phyloP scores from a whole-genome alignment of 2,329 filamentous ascomycete species.

The Fusarium begoniae region DNA sequence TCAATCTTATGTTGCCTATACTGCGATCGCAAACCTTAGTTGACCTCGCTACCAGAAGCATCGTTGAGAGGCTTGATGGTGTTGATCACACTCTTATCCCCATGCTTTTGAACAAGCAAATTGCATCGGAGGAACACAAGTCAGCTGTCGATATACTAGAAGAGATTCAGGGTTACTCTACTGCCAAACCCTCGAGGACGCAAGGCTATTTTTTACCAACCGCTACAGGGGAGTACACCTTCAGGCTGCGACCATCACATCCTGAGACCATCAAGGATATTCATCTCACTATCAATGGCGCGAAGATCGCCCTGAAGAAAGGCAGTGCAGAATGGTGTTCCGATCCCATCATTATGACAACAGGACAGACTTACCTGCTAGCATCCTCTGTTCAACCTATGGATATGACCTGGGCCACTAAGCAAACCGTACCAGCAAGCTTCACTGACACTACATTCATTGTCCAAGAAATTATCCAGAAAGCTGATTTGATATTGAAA shows the following conservation, averaged over 20 bases:
- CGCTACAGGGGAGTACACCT: background rate
- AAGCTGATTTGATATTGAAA: background rate
- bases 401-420: background rate
- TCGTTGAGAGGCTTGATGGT: background rate
- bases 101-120: background rate
- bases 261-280: no score
- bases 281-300: background rate
- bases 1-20: background rate
- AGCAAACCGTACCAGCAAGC: background rate
- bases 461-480: background rate
- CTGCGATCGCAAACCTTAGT: background rate
- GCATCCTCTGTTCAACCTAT: background rate
- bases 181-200: background rate
- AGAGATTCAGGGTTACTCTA: background rate
- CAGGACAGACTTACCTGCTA: background rate
- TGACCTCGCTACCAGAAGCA: background rate
- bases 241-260: background rate
- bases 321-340: background rate
- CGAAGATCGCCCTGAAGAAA: background rate
- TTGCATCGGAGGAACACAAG: rapidly evolving
- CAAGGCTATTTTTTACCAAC: background rate
- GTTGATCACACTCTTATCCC: background rate
- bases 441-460: background rate
- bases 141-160: background rate
- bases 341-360: background rate